Evolutionary conservation across 805 yeast genomes (phyloP), one percentile per base, ranked within the genome.

Genomic region (Starmerella apis): DNA sequence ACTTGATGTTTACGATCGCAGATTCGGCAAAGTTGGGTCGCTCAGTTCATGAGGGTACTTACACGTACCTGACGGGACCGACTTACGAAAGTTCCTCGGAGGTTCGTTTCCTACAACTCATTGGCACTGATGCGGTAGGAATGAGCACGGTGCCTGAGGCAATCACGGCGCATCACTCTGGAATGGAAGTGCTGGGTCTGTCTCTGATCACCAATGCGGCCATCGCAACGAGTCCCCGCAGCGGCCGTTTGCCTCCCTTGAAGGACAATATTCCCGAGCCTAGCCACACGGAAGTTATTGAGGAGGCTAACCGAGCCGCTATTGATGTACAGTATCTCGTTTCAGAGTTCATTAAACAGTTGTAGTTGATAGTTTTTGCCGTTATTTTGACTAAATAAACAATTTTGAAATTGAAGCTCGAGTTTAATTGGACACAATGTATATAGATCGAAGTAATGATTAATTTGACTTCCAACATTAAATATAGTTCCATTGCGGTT

Each of bases 81-180:
- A 85, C 96, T 1, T 90, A 82, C 66, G 98, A 90, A 69, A 77
- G 85, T 2, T 74, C 96, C 59, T 95, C 96, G 0, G 98, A 90
- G 68, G 83, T 82, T n/a, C 73, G 94, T 50, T 72, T 81, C 72
- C 70, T 90, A 43, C 66, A 79, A 52, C 58, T 68, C 5, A 56
- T 83, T 25, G 97, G 97, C 9, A 96, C 86, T 46, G 97, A 90
- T 65, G 84, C 92, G 0, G 97, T 88, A 2, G 97, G 97, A 3
- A 90, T 90, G 98, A 83, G 95, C 50, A 92, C 97, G 0, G 96
- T 90, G 30, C 96, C 98, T 0, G 98, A 90, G 66, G 95, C 86
- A 2, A 78, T 86, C 53, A 82, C 86, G 18, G 97, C 96, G 1
- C 79, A 95, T 64, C 97, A 92, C 65, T 75, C 80, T 52, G 94